These are phyloP conservation scores for Rosa persica DNA, from an alignment of 306 rosid species.

Conservation along the genomic window DNA sequence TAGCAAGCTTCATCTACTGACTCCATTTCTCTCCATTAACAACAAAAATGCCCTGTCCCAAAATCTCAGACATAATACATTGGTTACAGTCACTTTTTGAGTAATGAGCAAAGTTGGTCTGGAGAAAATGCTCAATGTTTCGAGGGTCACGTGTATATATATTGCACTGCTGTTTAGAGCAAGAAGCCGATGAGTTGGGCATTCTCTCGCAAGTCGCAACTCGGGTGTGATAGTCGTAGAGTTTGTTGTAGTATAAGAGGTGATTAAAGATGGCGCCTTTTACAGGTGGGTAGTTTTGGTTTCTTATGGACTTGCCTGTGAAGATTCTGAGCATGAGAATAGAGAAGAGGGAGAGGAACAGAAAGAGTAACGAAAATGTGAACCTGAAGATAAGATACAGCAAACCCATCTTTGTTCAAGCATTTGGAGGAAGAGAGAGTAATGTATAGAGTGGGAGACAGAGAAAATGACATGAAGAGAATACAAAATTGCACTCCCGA, in stretches of 20 bases:
- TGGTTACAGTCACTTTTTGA: conserved; percentile 43
- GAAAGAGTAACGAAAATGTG: conserved; percentile 20
- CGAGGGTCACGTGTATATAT: conserved; percentile 45
- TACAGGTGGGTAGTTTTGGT: conserved; percentile 57
- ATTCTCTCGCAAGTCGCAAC: conserved; percentile 36
- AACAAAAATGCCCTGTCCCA: conserved; percentile 61
- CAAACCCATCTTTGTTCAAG: conserved; percentile 31
- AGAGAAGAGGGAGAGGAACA: conserved; percentile 26
- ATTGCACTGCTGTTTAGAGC: conserved; percentile 30
- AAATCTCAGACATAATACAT: conserved; percentile 34
- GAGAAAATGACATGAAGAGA: neutral
- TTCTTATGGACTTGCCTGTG: conserved; percentile 51
- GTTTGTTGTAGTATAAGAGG: conserved; percentile 40
- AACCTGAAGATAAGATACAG: conserved; percentile 32
- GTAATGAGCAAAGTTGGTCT: conserved; percentile 43
- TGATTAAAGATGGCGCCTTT: conserved; percentile 51
- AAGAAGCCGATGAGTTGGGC: conserved; percentile 47
- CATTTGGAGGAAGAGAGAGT: neutral
- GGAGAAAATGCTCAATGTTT: conserved; percentile 55
- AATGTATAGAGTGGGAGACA: neutral
- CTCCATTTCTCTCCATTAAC: conserved; percentile 73
- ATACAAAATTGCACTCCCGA: neutral
- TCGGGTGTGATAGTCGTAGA: conserved; percentile 41
- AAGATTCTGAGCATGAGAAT: conserved; percentile 29
- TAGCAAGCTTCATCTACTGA: conserved; percentile 65